These are phyloP conservation scores for Passiflora organensis DNA, from an alignment of 345 rosid genomes.

Conservation along the genomic window DNA sequence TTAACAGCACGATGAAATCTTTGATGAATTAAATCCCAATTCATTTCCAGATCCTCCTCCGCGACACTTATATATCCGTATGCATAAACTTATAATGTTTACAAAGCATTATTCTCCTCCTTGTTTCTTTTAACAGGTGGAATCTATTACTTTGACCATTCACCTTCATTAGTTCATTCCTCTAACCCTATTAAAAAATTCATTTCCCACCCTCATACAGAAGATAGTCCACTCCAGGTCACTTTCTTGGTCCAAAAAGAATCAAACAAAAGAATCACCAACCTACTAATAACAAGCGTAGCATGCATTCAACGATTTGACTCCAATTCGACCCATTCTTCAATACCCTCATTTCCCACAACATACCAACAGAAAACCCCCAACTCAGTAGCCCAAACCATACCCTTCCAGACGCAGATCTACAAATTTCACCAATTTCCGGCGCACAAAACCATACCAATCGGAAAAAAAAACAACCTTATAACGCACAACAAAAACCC, in stretches of 20 bases:
- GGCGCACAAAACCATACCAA: background rate
- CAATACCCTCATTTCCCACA: conserved; percentile 8
- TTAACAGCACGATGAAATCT: background rate
- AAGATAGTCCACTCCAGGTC: background rate
- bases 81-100: background rate
- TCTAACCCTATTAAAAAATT: background rate
- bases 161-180: background rate
- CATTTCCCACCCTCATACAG: background rate
- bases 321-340: conserved; percentile 23
- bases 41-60: background rate
- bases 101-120: background rate
- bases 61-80: background rate
- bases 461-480: conserved; percentile 11
- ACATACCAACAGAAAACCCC: conserved; percentile 9
- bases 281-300: background rate
- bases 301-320: conserved; percentile 1
- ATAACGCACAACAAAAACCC: conserved; percentile 1
- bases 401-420: conserved; percentile 26
- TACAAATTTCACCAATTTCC: conserved; percentile 17
- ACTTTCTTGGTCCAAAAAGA: conserved; percentile 7
- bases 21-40: background rate
- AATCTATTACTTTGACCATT: conserved; percentile 5
- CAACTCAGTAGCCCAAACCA: conserved; percentile 16
- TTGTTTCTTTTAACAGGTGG: background rate
- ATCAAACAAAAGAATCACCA: background rate